phyloP scores from a whole-genome alignment of 148 eudicot species.

The Rhododendron ovatum region DNA sequence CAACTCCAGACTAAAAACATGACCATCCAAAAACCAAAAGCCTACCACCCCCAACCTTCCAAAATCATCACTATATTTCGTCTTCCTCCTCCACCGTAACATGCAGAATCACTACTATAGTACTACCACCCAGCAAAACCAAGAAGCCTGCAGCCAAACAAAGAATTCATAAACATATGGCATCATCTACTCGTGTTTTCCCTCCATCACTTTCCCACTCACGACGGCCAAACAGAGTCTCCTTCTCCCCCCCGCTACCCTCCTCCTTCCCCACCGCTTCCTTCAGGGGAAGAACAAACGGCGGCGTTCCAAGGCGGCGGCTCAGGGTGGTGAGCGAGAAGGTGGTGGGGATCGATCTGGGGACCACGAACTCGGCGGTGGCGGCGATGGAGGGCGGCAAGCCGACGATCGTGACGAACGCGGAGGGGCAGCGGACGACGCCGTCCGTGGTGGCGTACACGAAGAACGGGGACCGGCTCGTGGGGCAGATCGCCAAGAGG shows the following conservation, averaged over 20 bases:
- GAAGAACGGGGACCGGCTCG: constrained; percentile 70
- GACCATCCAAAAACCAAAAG: background rate
- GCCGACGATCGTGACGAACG: constrained; percentile 83
- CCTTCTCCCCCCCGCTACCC: background rate
- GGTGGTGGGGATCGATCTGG: constrained; percentile 92
- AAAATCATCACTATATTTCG: background rate
- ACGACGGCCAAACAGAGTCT: background rate
- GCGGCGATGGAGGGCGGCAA: constrained; percentile 99
- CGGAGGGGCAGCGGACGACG: constrained; percentile 91
- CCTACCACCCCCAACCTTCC: background rate
- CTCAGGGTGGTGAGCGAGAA: constrained; percentile 65
- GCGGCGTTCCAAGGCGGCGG: constrained; percentile 11
- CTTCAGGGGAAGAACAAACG: constrained; percentile 1
- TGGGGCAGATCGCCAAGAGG: constrained; percentile 89
- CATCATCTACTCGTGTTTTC: background rate
- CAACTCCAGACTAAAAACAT: background rate
- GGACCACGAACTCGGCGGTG: constrained; percentile 90
- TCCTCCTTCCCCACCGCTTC: background rate
- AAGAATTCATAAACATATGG: background rate
- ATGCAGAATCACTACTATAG: background rate
- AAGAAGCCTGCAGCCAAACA: background rate
- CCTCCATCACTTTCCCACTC: background rate
- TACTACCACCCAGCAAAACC: background rate
- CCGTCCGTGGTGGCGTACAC: constrained; percentile 96
- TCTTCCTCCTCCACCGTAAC: background rate